These are phyloP conservation scores for Euphorbia corollata DNA, from an alignment of 441 rosid genomes.

Conservation along the genomic window DNA sequence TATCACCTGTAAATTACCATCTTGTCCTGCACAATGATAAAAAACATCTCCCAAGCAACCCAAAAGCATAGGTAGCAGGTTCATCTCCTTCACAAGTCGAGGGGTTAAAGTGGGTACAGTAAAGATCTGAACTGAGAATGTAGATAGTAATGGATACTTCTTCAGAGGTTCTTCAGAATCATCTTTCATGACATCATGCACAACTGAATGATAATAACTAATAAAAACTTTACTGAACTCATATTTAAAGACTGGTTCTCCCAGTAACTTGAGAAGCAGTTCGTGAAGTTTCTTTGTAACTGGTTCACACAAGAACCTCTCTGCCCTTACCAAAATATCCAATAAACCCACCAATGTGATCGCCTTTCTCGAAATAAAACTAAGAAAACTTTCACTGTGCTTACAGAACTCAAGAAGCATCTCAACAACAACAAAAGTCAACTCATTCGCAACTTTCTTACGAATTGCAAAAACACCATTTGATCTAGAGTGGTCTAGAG, in stretches of 20 bases:
- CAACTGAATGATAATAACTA: constrained; percentile 64
- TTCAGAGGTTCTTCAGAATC: constrained; percentile 35
- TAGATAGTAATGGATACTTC: constrained; percentile 54
- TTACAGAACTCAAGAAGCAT: constrained; percentile 76
- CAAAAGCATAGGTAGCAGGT: constrained; percentile 60
- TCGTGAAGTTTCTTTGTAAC: constrained; percentile 62
- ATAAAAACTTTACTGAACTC: constrained; percentile 88
- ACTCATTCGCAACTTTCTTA: constrained; percentile 53
- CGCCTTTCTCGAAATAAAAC: constrained; percentile 72
- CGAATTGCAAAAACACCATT: constrained; percentile 26
- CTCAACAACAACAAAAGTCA: constrained; percentile 63
- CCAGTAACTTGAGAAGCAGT: constrained; percentile 81
- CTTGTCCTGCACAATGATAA: constrained; percentile 61
- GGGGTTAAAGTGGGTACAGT: constrained; percentile 90
- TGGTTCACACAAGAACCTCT: constrained; percentile 52
- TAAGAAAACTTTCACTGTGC: constrained; percentile 86
- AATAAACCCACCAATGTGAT: constrained; percentile 50
- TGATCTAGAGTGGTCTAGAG: constrained; percentile 32
- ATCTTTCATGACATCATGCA: constrained; percentile 56
- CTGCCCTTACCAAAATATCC: constrained; percentile 71
- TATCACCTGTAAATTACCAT: constrained; percentile 70
- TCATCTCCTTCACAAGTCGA: constrained; percentile 85
- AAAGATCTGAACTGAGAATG: constrained; percentile 90
- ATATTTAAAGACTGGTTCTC: constrained; percentile 79
- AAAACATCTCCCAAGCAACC: constrained; percentile 74